Base-by-base conservation (phyloP, 2,329 filamentous ascomycete genomes). In the Microdochium nivale region DNA sequence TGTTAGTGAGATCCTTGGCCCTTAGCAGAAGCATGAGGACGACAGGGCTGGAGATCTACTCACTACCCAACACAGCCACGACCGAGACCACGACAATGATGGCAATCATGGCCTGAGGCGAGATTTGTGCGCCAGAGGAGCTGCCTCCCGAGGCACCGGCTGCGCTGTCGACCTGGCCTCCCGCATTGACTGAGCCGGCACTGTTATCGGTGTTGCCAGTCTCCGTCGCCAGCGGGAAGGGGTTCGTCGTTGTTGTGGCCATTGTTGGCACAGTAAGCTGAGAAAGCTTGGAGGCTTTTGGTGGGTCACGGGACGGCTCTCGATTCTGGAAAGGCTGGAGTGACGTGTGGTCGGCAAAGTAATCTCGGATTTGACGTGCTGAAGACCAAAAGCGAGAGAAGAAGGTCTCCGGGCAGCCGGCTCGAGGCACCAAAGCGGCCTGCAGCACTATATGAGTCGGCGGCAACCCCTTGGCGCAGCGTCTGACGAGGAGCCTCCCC, bases 1-100 rank as follows among this genome's bases (percentile, higher is more conserved):
- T 16, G 16, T 44, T 11, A 23, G 16, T 21, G 16, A 11, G n/a
- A n/a, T n/a, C n/a, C n/a, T n/a, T n/a, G n/a, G n/a, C 16, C 23
- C 7, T 14, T 40, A 40, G 5, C 23, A 3, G 14, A 19, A 23
- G 14, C 9, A 13, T 2, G 5, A 52, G 53, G 51, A 50, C 14
- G 11, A 14, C 49, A 49, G 24, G 49, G 37, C 49, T 5, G 43
- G 40, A 2, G 7, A 37, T 25, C 44, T 24, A 65, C 81, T 64
- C 74, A 91, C 88, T 80, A 66, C 87, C 87, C 53, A 87, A 70
- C 19, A 90, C 71, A 33, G 82, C 77, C 9, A 88, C 81, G 13
- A 79, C 65, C 10, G 81, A 80, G 4, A 90, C 86, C 3, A 90
- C 79, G 13, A 88, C 75, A 52, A 89, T 83, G 58, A 94, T 90